These are phyloP conservation scores for Cryphonectria nitschkei DNA, from an alignment of 2,329 filamentous ascomycete genomes.

Conservation along the genomic window DNA sequence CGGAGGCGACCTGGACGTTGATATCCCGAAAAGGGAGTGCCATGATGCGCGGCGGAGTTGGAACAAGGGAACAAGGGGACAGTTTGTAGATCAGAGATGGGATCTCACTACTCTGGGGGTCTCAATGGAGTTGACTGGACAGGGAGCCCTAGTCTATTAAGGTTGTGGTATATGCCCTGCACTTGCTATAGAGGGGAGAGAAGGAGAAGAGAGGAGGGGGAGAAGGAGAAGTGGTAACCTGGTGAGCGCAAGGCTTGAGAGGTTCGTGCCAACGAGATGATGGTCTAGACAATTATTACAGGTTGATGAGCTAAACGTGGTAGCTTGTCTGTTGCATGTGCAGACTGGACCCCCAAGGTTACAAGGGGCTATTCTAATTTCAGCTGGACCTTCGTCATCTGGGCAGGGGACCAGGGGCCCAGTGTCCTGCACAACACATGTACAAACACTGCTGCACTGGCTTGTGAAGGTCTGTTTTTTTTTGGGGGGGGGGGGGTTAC, in stretches of 20 bases:
- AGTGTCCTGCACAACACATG: background rate
- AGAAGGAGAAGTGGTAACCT: background rate
- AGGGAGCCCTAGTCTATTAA: background rate
- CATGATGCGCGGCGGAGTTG: conserved; percentile 35
- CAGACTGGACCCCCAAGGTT: conserved; percentile 16
- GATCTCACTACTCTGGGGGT: background rate
- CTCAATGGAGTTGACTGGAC: background rate
- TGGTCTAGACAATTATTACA: background rate
- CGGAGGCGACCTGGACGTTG: conserved; percentile 89
- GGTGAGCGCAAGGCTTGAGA: background rate
- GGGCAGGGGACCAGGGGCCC: conserved; percentile 5
- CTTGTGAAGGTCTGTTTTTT: conserved; percentile 20
- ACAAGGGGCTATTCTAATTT: conserved; percentile 28
- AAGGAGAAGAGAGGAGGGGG: too few species aligned
- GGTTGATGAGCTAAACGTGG: conserved; percentile 7
- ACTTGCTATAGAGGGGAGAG: background rate
- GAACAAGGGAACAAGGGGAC: conserved; percentile 13
- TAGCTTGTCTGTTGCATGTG: conserved; percentile 13
- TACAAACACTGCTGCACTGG: background rate
- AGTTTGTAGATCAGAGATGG: conserved; percentile 11
- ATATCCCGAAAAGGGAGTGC: conserved; percentile 86
- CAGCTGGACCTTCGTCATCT: conserved; percentile 27
- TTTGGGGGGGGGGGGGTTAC: background rate
- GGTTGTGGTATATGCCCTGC: background rate
- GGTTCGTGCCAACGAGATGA: conserved; percentile 4